Conservation (phyloP, 495 filamentous ascomycete genomes). For the Friedmanniomyces simplex region DNA sequence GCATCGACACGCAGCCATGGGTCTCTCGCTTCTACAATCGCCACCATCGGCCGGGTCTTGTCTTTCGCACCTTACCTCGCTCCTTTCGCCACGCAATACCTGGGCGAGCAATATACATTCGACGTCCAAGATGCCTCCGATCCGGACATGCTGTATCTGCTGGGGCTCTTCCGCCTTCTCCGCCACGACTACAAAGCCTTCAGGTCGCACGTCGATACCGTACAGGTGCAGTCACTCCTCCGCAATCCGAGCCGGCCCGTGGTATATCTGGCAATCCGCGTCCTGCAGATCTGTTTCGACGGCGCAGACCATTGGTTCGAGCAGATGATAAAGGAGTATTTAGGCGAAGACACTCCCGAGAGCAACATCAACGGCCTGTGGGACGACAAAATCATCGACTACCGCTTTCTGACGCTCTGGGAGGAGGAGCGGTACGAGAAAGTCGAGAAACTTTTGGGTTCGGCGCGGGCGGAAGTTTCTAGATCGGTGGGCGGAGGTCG, state of each 20-base stretch:
- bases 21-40: constrained; percentile 44
- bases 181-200: constrained; percentile 61
- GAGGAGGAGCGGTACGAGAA: constrained; percentile 45
- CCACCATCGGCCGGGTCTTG: constrained; percentile 67
- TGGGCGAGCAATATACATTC: constrained; percentile 2
- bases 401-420: constrained; percentile 71
- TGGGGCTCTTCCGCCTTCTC: constrained; percentile 67
- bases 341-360: constrained; percentile 41
- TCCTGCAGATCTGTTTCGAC: constrained; percentile 66
- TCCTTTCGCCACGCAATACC: constrained; percentile 36
- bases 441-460: constrained; percentile 18
- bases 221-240: constrained; percentile 57
- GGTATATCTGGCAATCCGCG: constrained; percentile 69
- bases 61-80: constrained; percentile 67
- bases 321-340: constrained; percentile 53
- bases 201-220: constrained; percentile 48
- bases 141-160: constrained; percentile 34
- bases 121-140: neutral
- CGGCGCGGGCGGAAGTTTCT: neutral
- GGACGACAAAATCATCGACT: constrained; percentile 73
- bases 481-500: constrained; percentile 21
- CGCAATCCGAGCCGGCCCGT: constrained; percentile 48
- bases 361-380: constrained; percentile 51
- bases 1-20: constrained; percentile 56
- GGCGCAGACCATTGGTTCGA: constrained; percentile 71